Evolutionary conservation across 2,329 filamentous ascomycete genomes (phyloP).

Genomic region (Exophiala sp.): DNA sequence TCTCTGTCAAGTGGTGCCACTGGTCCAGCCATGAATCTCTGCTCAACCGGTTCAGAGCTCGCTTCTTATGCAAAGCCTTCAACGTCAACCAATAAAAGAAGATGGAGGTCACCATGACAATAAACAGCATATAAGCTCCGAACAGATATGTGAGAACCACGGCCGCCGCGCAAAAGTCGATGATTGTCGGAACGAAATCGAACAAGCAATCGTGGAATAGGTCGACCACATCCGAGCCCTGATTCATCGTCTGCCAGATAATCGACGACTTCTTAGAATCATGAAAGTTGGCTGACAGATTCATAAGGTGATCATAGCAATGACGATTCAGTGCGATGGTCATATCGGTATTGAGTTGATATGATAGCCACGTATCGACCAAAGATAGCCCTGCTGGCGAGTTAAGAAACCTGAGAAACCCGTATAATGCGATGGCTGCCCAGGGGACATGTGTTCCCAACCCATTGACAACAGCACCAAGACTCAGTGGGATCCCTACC

Average conservation of each 20-base stretch:
- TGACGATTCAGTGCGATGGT: conserved; percentile 58
- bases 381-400: conserved; percentile 52
- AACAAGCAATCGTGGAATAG: conserved; percentile 60
- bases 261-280: conserved; percentile 62
- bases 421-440: conserved; percentile 52
- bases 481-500: conserved; percentile 73
- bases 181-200: conserved; percentile 57
- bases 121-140: conserved; percentile 57
- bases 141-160: conserved; percentile 59
- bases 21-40: conserved; percentile 47
- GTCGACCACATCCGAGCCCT: conserved; percentile 58
- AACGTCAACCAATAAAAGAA: conserved; percentile 53
- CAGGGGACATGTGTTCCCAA: conserved; percentile 56
- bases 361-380: conserved; percentile 51
- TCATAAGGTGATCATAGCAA: conserved; percentile 65
- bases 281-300: conserved; percentile 68
- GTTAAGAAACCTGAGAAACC: conserved; percentile 47
- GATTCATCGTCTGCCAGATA: conserved; percentile 62
- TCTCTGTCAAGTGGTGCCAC: conserved; percentile 55
- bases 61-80: conserved; percentile 38
- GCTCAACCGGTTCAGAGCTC: conserved; percentile 37
- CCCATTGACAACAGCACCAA: conserved; percentile 73
- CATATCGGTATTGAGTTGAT: conserved; percentile 56
- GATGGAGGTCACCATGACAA: conserved; percentile 45
- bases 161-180: conserved; percentile 60